Conservation (phyloP, 1,139 yeast genomes). For the Pichia cactophila region DNA sequence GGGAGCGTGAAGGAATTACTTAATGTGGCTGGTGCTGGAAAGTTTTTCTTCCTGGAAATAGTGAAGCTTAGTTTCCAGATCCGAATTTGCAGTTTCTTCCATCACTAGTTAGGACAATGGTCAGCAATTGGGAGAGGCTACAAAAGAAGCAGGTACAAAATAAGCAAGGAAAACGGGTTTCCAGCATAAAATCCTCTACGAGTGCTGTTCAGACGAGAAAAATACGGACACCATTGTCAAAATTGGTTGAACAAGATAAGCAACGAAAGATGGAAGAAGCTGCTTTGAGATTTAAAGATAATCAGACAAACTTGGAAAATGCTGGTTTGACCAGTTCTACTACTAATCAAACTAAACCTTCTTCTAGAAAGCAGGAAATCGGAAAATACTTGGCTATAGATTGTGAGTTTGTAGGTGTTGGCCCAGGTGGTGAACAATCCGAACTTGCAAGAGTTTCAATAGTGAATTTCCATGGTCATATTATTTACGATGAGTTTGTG, state of each 20-base stretch:
- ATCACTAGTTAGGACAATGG: neutral
- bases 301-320: neutral
- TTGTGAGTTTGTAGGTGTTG: slow-evolving; percentile 93
- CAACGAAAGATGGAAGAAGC: neutral
- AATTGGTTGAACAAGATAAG: slow-evolving; percentile 3
- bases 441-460: slow-evolving; percentile 82
- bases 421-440: slow-evolving; percentile 59
- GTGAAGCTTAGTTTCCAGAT: too few relatives aligned
- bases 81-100: too few relatives aligned
- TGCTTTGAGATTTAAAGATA: neutral
- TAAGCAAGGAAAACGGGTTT: neutral
- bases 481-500: slow-evolving; percentile 66
- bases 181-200: slow-evolving; percentile 2
- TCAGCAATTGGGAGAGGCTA: slow-evolving; percentile 11
- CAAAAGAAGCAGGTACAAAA: slow-evolving; percentile 5
- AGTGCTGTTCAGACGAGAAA: slow-evolving; percentile 7
- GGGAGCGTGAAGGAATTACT: too few relatives aligned
- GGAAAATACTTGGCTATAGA: slow-evolving; percentile 81
- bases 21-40: neutral
- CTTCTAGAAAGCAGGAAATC: slow-evolving; percentile 27
- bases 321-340: neutral
- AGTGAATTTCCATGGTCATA: slow-evolving; percentile 74
- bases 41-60: neutral
- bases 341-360: neutral
- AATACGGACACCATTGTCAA: slow-evolving; percentile 12